Base-by-base conservation (phyloP, 305 asterid species). In the Fraxinus ornus region DNA sequence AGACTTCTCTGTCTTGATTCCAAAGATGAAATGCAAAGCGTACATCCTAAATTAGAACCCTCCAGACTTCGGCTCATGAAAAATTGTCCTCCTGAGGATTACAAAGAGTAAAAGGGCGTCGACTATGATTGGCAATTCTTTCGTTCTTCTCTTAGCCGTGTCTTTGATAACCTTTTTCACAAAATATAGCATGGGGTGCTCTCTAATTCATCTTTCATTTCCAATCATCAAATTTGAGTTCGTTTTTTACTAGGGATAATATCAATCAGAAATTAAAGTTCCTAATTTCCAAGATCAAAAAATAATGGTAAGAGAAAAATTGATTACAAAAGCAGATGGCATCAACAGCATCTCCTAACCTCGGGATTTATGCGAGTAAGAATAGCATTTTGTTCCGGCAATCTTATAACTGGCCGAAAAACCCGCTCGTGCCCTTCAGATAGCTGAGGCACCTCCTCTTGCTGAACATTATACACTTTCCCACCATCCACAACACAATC, bases 341-440 rank as follows among this genome's bases (percentile, higher is more conserved):
- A 60, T 36, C 81, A 60, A 81, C 57, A 80, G 75, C 47, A 55
- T 78, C 83, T 84, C 85, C 97, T 90, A 86, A 96, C 99, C 99
- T 93, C 98, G 3, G 99, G 98, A 86, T 92, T 96, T 83, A 96
- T 96, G 72, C 99, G 97, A 12, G 99, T 96, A 85, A 96, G 98
- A 83, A 96, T 93, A 71, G 91, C 83, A 88, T 91, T 94, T 88
- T 91, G 94, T 82, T 96, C 98, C 62, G 91, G 94, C 87, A 96
- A 83, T 78, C 99, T 93, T 77, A 94, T 92, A 55, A 96, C 92
- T 32, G 99, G 99, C 80, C 99, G 94, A 85, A 89, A 86, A 49
- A 93, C 94, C 32, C 88, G 90, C 76, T 85, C 95, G 60, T 76
- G 88, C 57, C 95, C 95, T 82, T 91, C 94, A 82, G 91, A 88